phyloP scores from a whole-genome alignment of 2,329 filamentous ascomycete genomes.

The Fusarium redolens region DNA sequence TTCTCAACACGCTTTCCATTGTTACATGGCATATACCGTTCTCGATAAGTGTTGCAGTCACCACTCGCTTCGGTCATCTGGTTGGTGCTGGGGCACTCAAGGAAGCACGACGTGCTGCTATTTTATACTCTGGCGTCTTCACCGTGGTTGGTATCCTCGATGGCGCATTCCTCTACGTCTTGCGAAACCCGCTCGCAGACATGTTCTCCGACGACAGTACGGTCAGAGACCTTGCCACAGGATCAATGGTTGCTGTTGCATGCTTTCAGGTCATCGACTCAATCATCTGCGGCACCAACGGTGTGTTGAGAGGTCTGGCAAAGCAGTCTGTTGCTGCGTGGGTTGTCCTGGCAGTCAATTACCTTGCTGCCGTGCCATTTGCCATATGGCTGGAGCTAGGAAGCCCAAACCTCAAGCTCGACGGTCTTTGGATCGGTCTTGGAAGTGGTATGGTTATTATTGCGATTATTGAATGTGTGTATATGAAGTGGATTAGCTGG shows the following conservation, averaged over 20 bases:
- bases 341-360: slow-evolving; percentile 36
- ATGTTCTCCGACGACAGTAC: slow-evolving; percentile 33
- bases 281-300: slow-evolving; percentile 36
- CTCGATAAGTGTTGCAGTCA: slow-evolving; percentile 55
- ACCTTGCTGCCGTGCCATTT: slow-evolving; percentile 33
- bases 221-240: slow-evolving; percentile 22
- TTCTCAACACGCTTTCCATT: slow-evolving; percentile 54
- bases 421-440: slow-evolving; percentile 42
- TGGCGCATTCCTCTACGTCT: slow-evolving; percentile 23
- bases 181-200: slow-evolving; percentile 24
- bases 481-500: slow-evolving; percentile 42
- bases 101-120: slow-evolving; percentile 28
- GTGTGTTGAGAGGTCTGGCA: slow-evolving; percentile 32
- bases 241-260: slow-evolving; percentile 30
- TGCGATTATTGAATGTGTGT: slow-evolving; percentile 37
- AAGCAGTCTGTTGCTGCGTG: slow-evolving; percentile 38
- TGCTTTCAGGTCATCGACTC: slow-evolving; percentile 37
- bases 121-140: slow-evolving; percentile 32
- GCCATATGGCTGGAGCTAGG: slow-evolving; percentile 38
- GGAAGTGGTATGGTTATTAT: slow-evolving; percentile 42
- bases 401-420: slow-evolving; percentile 37
- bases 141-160: slow-evolving; percentile 25
- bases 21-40: slow-evolving; percentile 58
- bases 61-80: slow-evolving; percentile 56
- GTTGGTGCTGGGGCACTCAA: slow-evolving; percentile 49